Evolutionary conservation across 176 grass and related monocot genomes (phyloP).

Genomic region (Oryza meridionalis): DNA sequence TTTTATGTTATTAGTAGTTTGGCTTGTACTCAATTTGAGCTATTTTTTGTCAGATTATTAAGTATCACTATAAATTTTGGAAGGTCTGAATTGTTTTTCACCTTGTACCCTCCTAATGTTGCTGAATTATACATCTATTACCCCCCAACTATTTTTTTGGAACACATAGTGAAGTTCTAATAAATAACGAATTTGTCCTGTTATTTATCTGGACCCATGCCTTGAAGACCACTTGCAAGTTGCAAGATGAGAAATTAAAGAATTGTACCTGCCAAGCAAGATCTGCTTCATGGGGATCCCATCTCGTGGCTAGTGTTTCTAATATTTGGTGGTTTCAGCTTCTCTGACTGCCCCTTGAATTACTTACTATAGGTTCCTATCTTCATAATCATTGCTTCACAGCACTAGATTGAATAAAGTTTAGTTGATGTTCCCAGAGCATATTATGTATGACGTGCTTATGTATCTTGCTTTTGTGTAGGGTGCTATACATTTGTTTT

Average conservation of each 20-base stretch:
- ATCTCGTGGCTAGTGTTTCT: neutral
- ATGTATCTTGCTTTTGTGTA: constrained; percentile 30
- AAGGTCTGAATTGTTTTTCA: neutral
- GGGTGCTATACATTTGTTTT: neutral
- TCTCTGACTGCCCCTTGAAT: constrained; percentile 25
- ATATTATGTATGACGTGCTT: neutral
- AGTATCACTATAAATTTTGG: neutral
- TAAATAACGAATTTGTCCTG: neutral
- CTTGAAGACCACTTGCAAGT: neutral
- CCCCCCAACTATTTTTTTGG: neutral
- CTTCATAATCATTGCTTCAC: constrained; percentile 3
- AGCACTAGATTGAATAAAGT: neutral
- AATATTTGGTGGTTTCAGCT: neutral
- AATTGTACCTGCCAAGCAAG: neutral
- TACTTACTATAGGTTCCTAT: neutral
- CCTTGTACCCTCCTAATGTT: constrained; percentile 7
- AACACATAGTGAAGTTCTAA: constrained; percentile 7
- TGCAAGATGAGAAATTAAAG: constrained; percentile 4
- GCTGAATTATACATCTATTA: neutral
- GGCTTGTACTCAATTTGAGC: constrained; percentile 3
- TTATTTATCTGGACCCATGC: constrained; percentile 9
- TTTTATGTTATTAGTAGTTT: neutral
- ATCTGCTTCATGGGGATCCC: constrained; percentile 2
- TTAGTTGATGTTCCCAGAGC: neutral
- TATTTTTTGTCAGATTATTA: neutral